Evolutionary conservation across 2,329 filamentous ascomycete genomes (phyloP).

Genomic region (Alternaria tenuissima): DNA sequence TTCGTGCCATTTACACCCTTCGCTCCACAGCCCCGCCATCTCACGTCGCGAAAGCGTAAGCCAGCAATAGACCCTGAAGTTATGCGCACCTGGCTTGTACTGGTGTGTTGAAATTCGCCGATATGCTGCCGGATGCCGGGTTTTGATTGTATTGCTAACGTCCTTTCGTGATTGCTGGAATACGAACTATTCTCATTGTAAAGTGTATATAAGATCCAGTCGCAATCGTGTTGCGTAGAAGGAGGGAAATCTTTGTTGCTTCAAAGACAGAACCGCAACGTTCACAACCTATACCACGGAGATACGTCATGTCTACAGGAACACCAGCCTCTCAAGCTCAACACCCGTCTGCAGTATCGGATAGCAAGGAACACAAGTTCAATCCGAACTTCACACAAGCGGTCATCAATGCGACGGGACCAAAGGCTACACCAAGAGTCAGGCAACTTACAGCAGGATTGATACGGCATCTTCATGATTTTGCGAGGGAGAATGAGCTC

Average conservation of each 20-base stretch:
- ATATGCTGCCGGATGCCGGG: constrained; percentile 8
- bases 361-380: constrained; percentile 57
- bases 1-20: constrained; percentile 7
- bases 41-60: constrained; percentile 1
- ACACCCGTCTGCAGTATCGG: constrained; percentile 19
- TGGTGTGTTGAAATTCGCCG: constrained; percentile 5
- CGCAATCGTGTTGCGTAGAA: not conserved
- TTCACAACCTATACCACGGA: not conserved
- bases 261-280: not conserved
- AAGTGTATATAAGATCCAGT: not conserved
- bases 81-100: not conserved
- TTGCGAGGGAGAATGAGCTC: constrained; percentile 77
- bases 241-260: not conserved
- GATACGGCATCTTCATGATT: constrained; percentile 79
- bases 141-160: constrained; percentile 1
- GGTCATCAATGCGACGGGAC: constrained; percentile 76
- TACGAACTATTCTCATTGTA: not conserved
- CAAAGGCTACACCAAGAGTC: constrained; percentile 71
- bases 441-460: constrained; percentile 69
- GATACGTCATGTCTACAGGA: constrained; percentile 3
- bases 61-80: not conserved
- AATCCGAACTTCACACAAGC: constrained; percentile 79
- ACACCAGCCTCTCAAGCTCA: not conserved
- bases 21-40: constrained; percentile 25
- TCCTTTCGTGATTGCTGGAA: constrained; percentile 1